Evolutionary conservation across 257 asterid genomes (phyloP).

Genomic region (Nicotiana knightiana): DNA sequence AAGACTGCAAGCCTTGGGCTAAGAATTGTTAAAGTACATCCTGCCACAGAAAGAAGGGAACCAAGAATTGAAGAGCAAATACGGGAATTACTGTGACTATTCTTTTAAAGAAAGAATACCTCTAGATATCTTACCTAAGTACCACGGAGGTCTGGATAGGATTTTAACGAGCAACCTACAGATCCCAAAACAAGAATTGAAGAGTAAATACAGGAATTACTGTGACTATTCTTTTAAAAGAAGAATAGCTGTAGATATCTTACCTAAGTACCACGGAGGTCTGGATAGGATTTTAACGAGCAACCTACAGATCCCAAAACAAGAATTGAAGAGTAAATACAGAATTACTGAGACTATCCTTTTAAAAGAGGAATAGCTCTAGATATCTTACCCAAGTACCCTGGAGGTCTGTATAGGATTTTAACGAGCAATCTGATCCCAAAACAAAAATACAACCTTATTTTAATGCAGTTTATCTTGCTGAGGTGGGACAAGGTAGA

Average conservation of each 20-base stretch:
- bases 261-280: background rate
- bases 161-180: background rate
- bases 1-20: background rate
- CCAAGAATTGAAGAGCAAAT: conserved; percentile 22
- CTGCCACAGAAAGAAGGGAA: conserved; percentile 3
- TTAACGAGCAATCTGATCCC: background rate
- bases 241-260: background rate
- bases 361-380: background rate
- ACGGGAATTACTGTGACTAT: background rate
- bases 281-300: background rate
- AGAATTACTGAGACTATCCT: background rate
- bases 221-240: background rate
- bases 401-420: background rate
- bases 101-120: background rate
- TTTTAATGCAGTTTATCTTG: background rate
- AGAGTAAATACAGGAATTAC: background rate
- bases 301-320: conserved; percentile 4
- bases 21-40: conserved; percentile 7
- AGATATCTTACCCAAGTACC: background rate
- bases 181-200: conserved; percentile 14
- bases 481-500: background rate
- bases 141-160: background rate
- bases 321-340: conserved; percentile 2
- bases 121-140: background rate
- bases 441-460: background rate